Evolutionary conservation across 495 filamentous ascomycete species (phyloP), one percentile per base, ranked within the genome.

Genomic region (Xylaria longipes): DNA sequence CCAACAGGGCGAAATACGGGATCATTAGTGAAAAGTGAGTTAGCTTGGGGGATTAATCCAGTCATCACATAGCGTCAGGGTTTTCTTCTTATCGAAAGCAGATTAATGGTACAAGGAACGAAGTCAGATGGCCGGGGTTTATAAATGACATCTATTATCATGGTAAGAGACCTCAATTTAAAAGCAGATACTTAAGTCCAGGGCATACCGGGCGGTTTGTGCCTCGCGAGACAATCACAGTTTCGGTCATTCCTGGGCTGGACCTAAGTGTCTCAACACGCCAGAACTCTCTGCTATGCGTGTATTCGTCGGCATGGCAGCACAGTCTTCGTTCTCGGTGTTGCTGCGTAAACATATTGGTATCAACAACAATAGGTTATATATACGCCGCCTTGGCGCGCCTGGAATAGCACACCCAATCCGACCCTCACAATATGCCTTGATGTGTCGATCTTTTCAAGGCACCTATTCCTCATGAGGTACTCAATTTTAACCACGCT

Each of bases 311-410:
- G 50, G 48, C 46, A 67, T 54, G 3, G 31, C 22, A 39, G 43
- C 20, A 31, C 22, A 15, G 11, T 27, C 12, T 43, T 5, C 35
- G 45, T 63, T 63, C 60, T 63, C 37, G 22, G 22, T 17, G 29
- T 27, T 33, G 29, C 29, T 43, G 5, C 29, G n/a, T 63, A 63
- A 63, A 63, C 35, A 63, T 41, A 3, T 33, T 0, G 37, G 14
- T 3, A 29, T 37, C 0, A 20, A 35, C 20, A 60, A n/a, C 0
- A 39, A 37, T 22, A 12, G 5, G 33, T 60, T 48, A 56, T 67
- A 67, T 67, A 67, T 67, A 67, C 22, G 45, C 12, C 48, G n/a
- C 48, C n/a, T n/a, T 35, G 43, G 27, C 20, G 62, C 43, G 27
- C 39, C 8, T 1, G 27, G 14, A 35, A 29, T 39, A n/a, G 0